Evolutionary conservation across 495 filamentous ascomycete genomes (phyloP).

Genomic region (Aspergillus affinis): DNA sequence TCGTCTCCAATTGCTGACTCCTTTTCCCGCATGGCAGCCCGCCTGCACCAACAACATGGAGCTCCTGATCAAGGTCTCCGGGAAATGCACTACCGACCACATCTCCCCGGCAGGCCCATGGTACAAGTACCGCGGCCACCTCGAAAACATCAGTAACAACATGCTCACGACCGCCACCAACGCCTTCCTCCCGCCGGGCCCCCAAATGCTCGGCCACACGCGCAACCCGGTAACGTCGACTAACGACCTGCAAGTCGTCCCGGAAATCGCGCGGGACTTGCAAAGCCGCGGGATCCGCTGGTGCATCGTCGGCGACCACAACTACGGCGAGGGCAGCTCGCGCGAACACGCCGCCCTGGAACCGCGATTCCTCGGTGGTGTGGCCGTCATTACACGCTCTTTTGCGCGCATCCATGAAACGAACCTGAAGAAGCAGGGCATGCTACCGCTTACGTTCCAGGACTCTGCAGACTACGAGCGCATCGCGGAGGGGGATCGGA

Average conservation of each 20-base stretch:
- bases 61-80: conserved; percentile 95
- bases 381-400: conserved; percentile 92
- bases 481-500: conserved; percentile 88
- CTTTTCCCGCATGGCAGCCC: conserved; percentile 88
- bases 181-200: conserved; percentile 54
- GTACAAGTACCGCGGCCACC: conserved; percentile 99
- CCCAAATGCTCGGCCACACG: conserved; percentile 96
- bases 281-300: conserved; percentile 93
- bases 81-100: conserved; percentile 99
- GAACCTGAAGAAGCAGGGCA: conserved; percentile 99
- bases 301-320: conserved; percentile 99
- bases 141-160: conserved; percentile 99
- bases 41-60: conserved; percentile 87
- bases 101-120: conserved; percentile 98
- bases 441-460: conserved; percentile 94
- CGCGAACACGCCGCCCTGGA: conserved; percentile 98
- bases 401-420: conserved; percentile 99
- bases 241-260: conserved; percentile 81
- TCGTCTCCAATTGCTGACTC: conserved; percentile 86
- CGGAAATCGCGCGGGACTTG: conserved; percentile 94
- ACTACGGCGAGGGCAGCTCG: conserved; percentile 97
- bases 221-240: conserved; percentile 73
- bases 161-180: conserved; percentile 99
- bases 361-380: conserved; percentile 93
- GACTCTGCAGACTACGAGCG: conserved; percentile 97